Percentiles rank a stretch among this genome's conserved stretches.
These are phyloP conservation scores for Lactarius sanguifluus DNA, from an alignment of 768 basidiomycete species.

Conservation along the genomic window DNA sequence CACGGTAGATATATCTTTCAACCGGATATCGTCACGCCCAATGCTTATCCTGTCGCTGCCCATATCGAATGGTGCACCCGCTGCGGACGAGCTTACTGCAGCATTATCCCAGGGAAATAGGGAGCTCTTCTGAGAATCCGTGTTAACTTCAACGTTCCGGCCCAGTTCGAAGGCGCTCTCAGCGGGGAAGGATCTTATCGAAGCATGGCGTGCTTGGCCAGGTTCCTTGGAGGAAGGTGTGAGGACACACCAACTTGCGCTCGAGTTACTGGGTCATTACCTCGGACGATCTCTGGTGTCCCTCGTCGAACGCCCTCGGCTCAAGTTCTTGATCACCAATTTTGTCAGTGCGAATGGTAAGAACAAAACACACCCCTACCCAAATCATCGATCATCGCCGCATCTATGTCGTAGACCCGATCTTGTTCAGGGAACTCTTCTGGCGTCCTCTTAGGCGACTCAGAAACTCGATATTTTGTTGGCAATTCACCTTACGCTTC, in stretches of 20 bases:
- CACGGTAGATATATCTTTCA: slow-evolving; percentile 49
- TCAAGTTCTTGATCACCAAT: neutral
- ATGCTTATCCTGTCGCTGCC: slow-evolving; percentile 48
- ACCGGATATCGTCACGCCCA: slow-evolving; percentile 51
- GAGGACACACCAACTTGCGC: neutral
- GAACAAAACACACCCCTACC: slow-evolving; percentile 3
- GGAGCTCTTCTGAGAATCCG: slow-evolving; percentile 64
- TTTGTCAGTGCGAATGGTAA: neutral
- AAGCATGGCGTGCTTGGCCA: slow-evolving; percentile 76
- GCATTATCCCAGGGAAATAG: slow-evolving; percentile 85
- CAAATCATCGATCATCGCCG: slow-evolving; percentile 1
- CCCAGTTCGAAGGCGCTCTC: slow-evolving; percentile 49
- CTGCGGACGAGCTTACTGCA: slow-evolving; percentile 58
- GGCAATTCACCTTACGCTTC: slow-evolving; percentile 42
- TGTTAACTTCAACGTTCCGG: slow-evolving; percentile 39
- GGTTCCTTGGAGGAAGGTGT: slow-evolving; percentile 59
- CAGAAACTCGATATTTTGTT: slow-evolving; percentile 46
- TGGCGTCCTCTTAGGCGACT: neutral
- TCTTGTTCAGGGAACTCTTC: neutral
- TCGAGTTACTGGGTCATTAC: slow-evolving; percentile 35
- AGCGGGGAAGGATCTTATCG: slow-evolving; percentile 53
- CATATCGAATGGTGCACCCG: slow-evolving; percentile 39
- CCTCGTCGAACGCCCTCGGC: slow-evolving; percentile 29
- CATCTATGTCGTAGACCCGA: slow-evolving; percentile 7
- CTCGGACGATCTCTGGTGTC: slow-evolving; percentile 57